Evolutionary conservation across 257 asterid species (phyloP).

Genomic region (Gentiana macrophylla): DNA sequence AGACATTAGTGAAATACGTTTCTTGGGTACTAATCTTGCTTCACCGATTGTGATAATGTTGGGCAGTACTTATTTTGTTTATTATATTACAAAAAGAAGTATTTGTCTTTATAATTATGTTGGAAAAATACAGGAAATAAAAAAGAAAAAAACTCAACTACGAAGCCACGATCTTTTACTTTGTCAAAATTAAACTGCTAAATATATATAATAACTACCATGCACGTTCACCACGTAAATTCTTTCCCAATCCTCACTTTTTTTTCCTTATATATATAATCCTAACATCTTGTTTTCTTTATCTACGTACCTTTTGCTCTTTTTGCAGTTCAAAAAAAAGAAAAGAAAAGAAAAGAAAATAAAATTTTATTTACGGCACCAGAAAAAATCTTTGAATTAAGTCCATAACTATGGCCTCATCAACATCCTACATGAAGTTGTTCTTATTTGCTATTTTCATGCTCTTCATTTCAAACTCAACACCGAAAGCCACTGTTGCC

Average conservation of each 20-base stretch:
- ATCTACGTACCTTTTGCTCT: neutral
- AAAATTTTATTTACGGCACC: neutral
- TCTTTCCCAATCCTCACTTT: neutral
- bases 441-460: neutral
- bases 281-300: neutral
- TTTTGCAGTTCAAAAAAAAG: neutral
- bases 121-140: too few relatives aligned
- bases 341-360: neutral
- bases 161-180: too few relatives aligned
- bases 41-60: too few relatives aligned
- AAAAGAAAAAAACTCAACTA: too few relatives aligned
- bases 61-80: too few relatives aligned
- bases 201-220: neutral
- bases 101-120: too few relatives aligned
- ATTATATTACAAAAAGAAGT: too few relatives aligned
- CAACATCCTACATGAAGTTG: neutral
- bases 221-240: slow-evolving; percentile 3
- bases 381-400: neutral
- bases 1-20: too few relatives aligned
- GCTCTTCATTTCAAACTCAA: slow-evolving; percentile 5
- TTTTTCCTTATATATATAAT: too few relatives aligned
- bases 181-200: too few relatives aligned
- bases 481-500: slow-evolving; percentile 10
- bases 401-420: neutral
- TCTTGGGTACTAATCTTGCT: too few relatives aligned